phyloP scores from a whole-genome alignment of 305 asterid species.

The Fraxinus sp. region DNA sequence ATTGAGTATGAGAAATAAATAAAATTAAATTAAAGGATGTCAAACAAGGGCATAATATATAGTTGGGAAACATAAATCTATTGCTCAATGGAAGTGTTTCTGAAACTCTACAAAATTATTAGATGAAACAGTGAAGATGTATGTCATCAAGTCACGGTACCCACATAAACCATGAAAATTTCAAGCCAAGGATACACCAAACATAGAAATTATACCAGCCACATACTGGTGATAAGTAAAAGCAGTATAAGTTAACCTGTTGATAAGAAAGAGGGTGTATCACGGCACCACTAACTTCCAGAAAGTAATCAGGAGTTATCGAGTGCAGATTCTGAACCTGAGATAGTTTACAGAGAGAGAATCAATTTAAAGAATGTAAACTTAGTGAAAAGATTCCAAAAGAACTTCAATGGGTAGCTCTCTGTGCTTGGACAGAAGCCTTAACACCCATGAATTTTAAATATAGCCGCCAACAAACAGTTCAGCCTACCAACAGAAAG shows the following conservation, averaged over 20 bases:
- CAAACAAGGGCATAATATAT: neutral
- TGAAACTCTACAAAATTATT: neutral
- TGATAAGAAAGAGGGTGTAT: conserved; percentile 98
- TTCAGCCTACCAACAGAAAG: conserved; percentile 15
- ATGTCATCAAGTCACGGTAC: neutral
- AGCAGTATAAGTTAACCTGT: conserved; percentile 59
- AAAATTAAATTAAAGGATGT: neutral
- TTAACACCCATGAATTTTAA: neutral
- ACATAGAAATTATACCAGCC: conserved; percentile 12
- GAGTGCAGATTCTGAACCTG: conserved; percentile 98
- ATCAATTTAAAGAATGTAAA: neutral
- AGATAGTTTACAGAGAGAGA: conserved; percentile 28
- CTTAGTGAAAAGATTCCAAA: neutral
- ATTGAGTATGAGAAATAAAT: neutral
- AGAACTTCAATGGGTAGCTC: neutral
- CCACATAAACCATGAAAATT: conserved; percentile 5
- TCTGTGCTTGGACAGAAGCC: conserved; percentile 8
- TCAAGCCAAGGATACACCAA: conserved; percentile 9
- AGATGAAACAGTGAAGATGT: neutral
- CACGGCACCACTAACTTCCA: conserved; percentile 99
- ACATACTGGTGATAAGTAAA: conserved; percentile 16
- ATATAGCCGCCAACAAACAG: neutral
- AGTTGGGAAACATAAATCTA: neutral
- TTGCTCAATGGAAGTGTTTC: conserved; percentile 7
- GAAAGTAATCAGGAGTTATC: conserved; percentile 82